A percentile compares a stretch with the other conserved stretches of the same genome.
Conservation (phyloP, 1,284 basidiomycete genomes). For the Sanghuangporus sanghuang region DNA sequence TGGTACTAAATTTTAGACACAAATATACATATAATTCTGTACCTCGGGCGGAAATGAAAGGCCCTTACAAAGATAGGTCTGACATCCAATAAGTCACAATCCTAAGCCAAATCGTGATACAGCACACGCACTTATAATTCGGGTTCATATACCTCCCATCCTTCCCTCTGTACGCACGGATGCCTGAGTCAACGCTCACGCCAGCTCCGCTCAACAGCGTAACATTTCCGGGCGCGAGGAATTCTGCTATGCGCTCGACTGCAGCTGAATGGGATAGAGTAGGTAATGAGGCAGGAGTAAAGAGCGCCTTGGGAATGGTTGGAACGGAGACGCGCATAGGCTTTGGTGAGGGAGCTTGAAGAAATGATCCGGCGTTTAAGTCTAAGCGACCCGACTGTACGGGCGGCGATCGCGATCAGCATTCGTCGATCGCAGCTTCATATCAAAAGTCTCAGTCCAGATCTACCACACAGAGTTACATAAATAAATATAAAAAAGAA, state of each 20-base stretch:
- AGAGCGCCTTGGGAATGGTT: slow-evolving; percentile 59
- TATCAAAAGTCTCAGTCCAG: too few relatives aligned
- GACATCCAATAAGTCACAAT: background rate
- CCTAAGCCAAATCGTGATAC: background rate
- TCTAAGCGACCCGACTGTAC: too few relatives aligned
- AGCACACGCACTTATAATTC: slow-evolving; percentile 73
- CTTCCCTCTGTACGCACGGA: slow-evolving; percentile 80
- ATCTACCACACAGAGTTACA: too few relatives aligned
- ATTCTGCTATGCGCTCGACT: slow-evolving; percentile 58
- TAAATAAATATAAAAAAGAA: too few relatives aligned
- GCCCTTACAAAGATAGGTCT: slow-evolving; percentile 53
- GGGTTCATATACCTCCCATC: slow-evolving; percentile 88
- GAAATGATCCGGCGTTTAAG: background rate
- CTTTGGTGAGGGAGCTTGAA: background rate
- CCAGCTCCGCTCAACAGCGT: slow-evolving; percentile 84
- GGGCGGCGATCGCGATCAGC: too few relatives aligned
- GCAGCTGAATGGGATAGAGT: slow-evolving; percentile 43
- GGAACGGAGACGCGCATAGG: slow-evolving; percentile 78
- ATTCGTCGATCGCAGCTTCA: too few relatives aligned
- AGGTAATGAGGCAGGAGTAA: slow-evolving; percentile 24
- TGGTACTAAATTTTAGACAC: slow-evolving; percentile 52
- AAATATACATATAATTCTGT: background rate
- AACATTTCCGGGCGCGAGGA: slow-evolving; percentile 64
- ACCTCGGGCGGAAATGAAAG: background rate
- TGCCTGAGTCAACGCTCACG: slow-evolving; percentile 89